phyloP scores from a whole-genome alignment of 805 yeast species.

The Kluyveromyces starmeri region DNA sequence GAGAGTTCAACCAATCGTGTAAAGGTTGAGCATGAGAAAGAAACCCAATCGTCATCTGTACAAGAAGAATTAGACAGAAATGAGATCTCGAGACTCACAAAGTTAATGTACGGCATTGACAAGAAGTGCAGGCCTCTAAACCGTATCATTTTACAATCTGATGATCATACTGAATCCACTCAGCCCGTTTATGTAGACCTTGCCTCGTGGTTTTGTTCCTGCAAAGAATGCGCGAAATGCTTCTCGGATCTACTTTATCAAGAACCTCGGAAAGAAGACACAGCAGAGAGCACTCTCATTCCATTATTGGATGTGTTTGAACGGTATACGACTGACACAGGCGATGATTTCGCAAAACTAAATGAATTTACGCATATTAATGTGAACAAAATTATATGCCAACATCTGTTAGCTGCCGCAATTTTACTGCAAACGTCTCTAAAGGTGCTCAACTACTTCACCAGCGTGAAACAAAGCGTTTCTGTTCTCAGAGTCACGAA shows the following conservation, averaged over 20 bases:
- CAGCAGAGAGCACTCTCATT: no score
- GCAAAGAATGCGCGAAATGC: slow-evolving; percentile 20
- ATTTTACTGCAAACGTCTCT: slow-evolving; percentile 19
- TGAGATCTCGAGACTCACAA: background rate
- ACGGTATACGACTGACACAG: slow-evolving; percentile 12
- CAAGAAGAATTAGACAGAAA: background rate
- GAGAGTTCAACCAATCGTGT: background rate
- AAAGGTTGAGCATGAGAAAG: no score
- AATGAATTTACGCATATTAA: slow-evolving; percentile 2
- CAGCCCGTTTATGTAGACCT: slow-evolving; percentile 25
- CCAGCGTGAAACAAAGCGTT: slow-evolving; percentile 14
- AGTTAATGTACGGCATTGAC: slow-evolving; percentile 11
- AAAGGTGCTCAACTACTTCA: slow-evolving; percentile 17
- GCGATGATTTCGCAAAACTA: slow-evolving; percentile 17
- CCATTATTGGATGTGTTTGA: background rate
- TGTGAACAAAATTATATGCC: slow-evolving; percentile 18
- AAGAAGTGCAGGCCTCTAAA: slow-evolving; percentile 7
- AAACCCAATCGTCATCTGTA: background rate
- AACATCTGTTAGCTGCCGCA: slow-evolving; percentile 27
- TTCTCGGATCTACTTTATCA: background rate
- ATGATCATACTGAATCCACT: slow-evolving; percentile 6
- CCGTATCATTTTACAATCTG: slow-evolving; percentile 20
- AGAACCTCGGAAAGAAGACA: no score
- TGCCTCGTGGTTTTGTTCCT: slow-evolving; percentile 27
- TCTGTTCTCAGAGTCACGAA: slow-evolving; percentile 18